Base-by-base conservation (phyloP, 306 rosid genomes). In the Leucaena leucocephala region DNA sequence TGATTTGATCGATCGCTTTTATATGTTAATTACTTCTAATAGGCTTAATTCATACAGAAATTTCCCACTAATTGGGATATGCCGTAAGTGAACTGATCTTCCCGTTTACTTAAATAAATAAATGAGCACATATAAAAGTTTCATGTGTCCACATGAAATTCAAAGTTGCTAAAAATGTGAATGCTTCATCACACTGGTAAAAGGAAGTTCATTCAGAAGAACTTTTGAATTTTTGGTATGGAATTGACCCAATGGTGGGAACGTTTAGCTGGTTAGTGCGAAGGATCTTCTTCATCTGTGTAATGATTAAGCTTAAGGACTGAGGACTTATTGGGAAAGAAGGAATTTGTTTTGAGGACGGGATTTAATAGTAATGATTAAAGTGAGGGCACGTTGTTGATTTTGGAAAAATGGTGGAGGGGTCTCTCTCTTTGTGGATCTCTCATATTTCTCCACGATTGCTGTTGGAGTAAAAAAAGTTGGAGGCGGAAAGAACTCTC, bases 361-460 rank as follows among this genome's bases (percentile, higher is more conserved):
- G 59, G 27, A 19, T 55, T 55, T 55, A 55, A 7, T n/a, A n/a
- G 19, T n/a, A 78, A 89, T 83, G 83, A 89, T 88, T 85, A 86
- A 83, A 83, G 87, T 49, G 36, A 39, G 19, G 83, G 72, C 80
- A 57, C 10, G 76, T 50, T 33, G 71, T 71, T 77, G 63, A 17
- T 77, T 46, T 77, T 43, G 6, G 9, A 66, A 8, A 59, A 8
- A 59, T 80, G 86, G 88, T 85, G 89, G 77, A 57, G 55, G 66
- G 27, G 70, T 16, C 70, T 38, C 7, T 16, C 6, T 16, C 14
- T 2, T 7, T 9, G 34, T 7, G 36, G n/a, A n/a, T 22, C 6
- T 58, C 64, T 58, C 35, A 9, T 22, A 22, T 22, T 40, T 40
- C 16, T 66, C 46, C 45, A 40, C 1, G 1, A n/a, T 3, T 66